phyloP scores from a whole-genome alignment of 2,329 filamentous ascomycete species.

The Penicillium brevicompactum region DNA sequence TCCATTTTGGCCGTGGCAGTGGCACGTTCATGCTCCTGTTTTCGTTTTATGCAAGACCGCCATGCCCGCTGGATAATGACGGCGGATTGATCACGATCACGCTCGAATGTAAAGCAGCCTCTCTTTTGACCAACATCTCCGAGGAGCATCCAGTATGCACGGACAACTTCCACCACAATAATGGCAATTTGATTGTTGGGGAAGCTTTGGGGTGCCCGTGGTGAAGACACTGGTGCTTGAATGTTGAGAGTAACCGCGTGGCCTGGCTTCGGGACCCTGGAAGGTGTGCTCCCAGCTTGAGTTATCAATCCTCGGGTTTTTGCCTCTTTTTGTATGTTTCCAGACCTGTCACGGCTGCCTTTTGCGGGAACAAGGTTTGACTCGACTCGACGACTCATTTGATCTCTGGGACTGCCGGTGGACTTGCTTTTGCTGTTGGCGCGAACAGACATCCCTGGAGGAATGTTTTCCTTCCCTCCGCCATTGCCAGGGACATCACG shows the following conservation, averaged over 20 bases:
- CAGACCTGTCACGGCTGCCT: neutral
- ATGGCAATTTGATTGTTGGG: conserved; percentile 2
- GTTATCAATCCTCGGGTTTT: conserved; percentile 8
- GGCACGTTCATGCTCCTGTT: conserved; percentile 18
- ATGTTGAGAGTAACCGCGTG: conserved; percentile 8
- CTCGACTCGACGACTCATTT: neutral
- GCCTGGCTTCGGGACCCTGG: neutral
- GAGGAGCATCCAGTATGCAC: neutral
- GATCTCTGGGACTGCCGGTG: neutral
- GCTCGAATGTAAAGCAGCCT: conserved; percentile 45
- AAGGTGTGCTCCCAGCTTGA: conserved; percentile 12
- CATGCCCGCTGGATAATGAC: conserved; percentile 56
- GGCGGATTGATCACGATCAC: conserved; percentile 53
- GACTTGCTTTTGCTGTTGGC: conserved; percentile 19
- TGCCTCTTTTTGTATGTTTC: neutral
- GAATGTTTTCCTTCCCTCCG: conserved; percentile 65
- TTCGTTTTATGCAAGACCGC: conserved; percentile 36
- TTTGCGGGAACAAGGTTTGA: neutral
- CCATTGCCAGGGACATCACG: conserved; percentile 56
- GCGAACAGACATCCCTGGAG: conserved; percentile 45
- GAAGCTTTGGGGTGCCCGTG: conserved; percentile 32
- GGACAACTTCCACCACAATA: neutral
- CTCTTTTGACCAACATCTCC: neutral
- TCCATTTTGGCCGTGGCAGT: conserved; percentile 44
- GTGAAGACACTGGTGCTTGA: conserved; percentile 16